phyloP scores from a whole-genome alignment of 805 yeast genomes.

The Teunomyces stri region DNA sequence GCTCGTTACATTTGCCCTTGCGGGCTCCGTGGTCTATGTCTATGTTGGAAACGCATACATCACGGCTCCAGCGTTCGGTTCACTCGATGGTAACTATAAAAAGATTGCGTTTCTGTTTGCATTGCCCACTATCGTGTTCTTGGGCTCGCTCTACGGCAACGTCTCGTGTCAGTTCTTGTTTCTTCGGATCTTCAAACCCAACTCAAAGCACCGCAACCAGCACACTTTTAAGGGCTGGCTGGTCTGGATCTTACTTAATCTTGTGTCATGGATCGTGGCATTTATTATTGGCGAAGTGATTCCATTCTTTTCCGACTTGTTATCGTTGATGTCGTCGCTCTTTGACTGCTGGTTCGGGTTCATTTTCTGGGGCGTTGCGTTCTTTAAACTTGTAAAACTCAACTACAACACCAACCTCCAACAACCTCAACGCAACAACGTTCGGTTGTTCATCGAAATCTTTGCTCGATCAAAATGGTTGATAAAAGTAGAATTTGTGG shows the following conservation, averaged over 20 bases:
- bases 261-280: constrained; percentile 49
- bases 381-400: constrained; percentile 28
- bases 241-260: constrained; percentile 47
- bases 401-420: constrained; percentile 15
- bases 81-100: constrained; percentile 45
- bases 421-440: constrained; percentile 13
- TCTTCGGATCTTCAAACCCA: constrained; percentile 41
- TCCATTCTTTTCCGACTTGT: constrained; percentile 59
- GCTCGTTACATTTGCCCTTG: constrained; percentile 47
- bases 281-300: constrained; percentile 62
- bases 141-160: constrained; percentile 55
- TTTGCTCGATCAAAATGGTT: constrained; percentile 22
- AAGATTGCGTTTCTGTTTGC: constrained; percentile 60
- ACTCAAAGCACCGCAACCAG: constrained; percentile 42
- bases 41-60: constrained; percentile 55
- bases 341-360: constrained; percentile 69
- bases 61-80: constrained; percentile 60
- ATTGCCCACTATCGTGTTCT: constrained; percentile 54
- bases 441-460: constrained; percentile 22
- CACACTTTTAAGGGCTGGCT: constrained; percentile 55
- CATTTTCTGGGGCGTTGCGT: constrained; percentile 63
- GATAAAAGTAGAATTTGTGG: constrained; percentile 36
- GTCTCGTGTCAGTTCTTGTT: constrained; percentile 54
- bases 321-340: constrained; percentile 57
- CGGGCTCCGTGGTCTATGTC: constrained; percentile 59